These are phyloP conservation scores for Coniferiporia weirii DNA, from an alignment of 1,284 basidiomycete species.

Conservation along the genomic window DNA sequence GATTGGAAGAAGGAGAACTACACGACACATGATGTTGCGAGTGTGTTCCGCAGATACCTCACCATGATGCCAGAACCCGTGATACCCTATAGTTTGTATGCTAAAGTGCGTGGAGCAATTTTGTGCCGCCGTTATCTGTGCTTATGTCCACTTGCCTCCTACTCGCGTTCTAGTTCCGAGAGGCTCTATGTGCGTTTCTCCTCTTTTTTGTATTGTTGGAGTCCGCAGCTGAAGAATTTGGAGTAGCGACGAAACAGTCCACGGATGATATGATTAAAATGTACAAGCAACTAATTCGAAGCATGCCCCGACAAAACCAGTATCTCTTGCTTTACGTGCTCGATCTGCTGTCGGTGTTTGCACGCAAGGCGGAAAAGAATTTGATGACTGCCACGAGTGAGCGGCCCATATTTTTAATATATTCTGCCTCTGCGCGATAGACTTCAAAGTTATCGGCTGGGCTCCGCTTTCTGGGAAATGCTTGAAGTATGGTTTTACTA, in stretches of 20 bases:
- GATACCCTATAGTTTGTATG: slow-evolving; percentile 85
- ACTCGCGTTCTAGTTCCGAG: slow-evolving; percentile 61
- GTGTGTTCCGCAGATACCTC: slow-evolving; percentile 91
- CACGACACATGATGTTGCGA: slow-evolving; percentile 94
- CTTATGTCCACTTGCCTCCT: slow-evolving; percentile 4
- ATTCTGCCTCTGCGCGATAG: not conserved
- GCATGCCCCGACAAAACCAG: slow-evolving; percentile 85
- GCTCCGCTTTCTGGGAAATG: not conserved
- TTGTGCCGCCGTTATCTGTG: slow-evolving; percentile 19
- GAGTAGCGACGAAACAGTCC: slow-evolving; percentile 58
- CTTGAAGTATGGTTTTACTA: not conserved
- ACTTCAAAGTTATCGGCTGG: not conserved
- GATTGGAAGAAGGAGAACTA: slow-evolving; percentile 85
- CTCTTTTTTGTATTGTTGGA: not conserved
- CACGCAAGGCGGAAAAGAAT: slow-evolving; percentile 86
- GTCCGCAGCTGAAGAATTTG: slow-evolving; percentile 9
- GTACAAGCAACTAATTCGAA: slow-evolving; percentile 82
- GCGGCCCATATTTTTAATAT: slow-evolving; percentile 27
- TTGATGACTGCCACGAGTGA: slow-evolving; percentile 92
- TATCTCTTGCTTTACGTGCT: slow-evolving; percentile 95
- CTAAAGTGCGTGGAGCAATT: slow-evolving; percentile 53
- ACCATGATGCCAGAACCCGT: slow-evolving; percentile 96
- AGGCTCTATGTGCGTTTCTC: slow-evolving; percentile 57
- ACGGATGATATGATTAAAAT: slow-evolving; percentile 52
- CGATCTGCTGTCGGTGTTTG: slow-evolving; percentile 93